Percentiles rank a stretch among this genome's conserved stretches.
Evolutionary conservation across 1,284 basidiomycete species (phyloP).

Genomic region (Sporisorium exsertum): DNA sequence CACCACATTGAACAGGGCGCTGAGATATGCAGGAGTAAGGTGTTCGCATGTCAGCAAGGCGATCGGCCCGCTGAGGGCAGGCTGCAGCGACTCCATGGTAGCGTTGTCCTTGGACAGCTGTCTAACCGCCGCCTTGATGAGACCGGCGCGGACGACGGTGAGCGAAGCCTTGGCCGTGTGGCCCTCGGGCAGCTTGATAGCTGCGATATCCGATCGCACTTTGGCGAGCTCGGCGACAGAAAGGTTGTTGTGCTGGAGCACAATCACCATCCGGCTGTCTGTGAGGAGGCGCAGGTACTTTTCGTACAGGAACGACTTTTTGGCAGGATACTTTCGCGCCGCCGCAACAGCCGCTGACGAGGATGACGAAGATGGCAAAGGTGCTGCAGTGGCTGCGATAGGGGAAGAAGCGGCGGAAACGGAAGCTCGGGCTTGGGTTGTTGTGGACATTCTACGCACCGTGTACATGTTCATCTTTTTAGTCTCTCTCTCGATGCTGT

Average conservation of each 20-base stretch:
- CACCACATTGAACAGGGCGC: conserved; percentile 54
- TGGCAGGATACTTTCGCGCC: conserved; percentile 39
- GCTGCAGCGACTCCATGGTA: conserved; percentile 32
- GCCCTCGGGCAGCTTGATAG: conserved; percentile 45
- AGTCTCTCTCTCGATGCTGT: conserved; percentile 56
- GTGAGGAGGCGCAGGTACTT: conserved; percentile 56
- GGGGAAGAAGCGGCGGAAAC: conserved; percentile 16
- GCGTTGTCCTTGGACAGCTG: conserved; percentile 20
- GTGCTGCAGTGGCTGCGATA: conserved; percentile 8
- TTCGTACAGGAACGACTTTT: conserved; percentile 59
- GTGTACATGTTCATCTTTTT: conserved; percentile 66
- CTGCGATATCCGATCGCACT: conserved; percentile 52
- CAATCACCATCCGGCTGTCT: conserved; percentile 51
- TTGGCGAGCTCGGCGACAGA: conserved; percentile 54
- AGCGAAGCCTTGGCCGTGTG: conserved; percentile 36
- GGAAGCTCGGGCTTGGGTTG: conserved; percentile 31
- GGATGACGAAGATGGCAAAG: conserved; percentile 7
- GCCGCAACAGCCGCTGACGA: background rate
- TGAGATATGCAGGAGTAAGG: conserved; percentile 57
- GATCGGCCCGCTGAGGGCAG: conserved; percentile 56
- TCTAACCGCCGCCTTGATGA: conserved; percentile 45
- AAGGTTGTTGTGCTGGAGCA: conserved; percentile 63
- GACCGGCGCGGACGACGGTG: conserved; percentile 52
- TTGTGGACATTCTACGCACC: conserved; percentile 57
- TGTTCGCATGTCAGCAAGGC: conserved; percentile 59